phyloP scores from a whole-genome alignment of 75 land plant species.

The Azolla pinnata region DNA sequence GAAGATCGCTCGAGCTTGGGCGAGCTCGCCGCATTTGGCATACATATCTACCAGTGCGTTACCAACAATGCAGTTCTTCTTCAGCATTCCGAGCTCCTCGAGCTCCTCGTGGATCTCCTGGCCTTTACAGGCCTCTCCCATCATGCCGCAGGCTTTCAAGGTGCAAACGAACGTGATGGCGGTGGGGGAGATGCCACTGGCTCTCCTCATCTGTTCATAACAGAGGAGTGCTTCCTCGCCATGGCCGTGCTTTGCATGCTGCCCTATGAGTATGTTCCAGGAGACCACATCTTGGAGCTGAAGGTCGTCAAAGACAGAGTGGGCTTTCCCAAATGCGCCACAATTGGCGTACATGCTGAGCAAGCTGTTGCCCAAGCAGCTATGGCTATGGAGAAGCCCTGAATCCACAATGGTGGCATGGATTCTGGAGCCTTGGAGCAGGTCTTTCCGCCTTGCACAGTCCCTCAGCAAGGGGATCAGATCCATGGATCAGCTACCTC shows the following conservation, averaged over 20 bases:
- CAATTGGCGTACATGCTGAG: conserved; percentile 25
- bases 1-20: conserved; percentile 31
- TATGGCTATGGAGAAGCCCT: neutral
- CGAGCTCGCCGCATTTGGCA: conserved; percentile 43
- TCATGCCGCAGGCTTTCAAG: conserved; percentile 21
- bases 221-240: neutral
- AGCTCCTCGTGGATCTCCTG: conserved; percentile 17
- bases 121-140: conserved; percentile 13
- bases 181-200: conserved; percentile 11
- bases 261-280: conserved; percentile 25
- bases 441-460: conserved; percentile 9
- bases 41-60: conserved; percentile 38
- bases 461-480: conserved; percentile 14
- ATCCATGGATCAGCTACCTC: too few relatives aligned
- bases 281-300: conserved; percentile 8
- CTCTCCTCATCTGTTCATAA: neutral
- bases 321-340: conserved; percentile 19
- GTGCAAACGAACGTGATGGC: conserved; percentile 26
- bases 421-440: neutral
- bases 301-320: conserved; percentile 12
- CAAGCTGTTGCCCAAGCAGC: conserved; percentile 8
- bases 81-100: conserved; percentile 16
- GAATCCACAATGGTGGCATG: neutral
- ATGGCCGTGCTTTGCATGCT: conserved; percentile 17
- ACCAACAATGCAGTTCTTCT: conserved; percentile 18